Evolutionary conservation across 2,329 filamentous ascomycete species (phyloP).

Genomic region (Arthrobotrys conoides): DNA sequence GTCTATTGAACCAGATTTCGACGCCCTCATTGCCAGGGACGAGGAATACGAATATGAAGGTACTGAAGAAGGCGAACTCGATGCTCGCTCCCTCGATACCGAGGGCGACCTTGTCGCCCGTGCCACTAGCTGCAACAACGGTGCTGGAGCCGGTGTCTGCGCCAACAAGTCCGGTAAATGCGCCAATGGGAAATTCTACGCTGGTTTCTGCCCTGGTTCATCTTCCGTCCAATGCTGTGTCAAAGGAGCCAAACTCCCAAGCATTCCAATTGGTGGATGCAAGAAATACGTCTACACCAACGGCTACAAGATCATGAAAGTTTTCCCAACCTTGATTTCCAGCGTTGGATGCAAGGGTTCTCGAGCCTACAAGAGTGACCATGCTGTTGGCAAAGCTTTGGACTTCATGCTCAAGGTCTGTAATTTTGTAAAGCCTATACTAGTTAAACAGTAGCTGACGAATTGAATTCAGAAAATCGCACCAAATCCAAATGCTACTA

Average conservation of each 20-base stretch:
- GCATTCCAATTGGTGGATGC: slow-evolving; percentile 66
- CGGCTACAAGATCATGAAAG: slow-evolving; percentile 66
- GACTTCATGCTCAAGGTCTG: slow-evolving; percentile 65
- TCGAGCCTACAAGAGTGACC: slow-evolving; percentile 63
- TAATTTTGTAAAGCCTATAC: background rate
- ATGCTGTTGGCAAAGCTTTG: slow-evolving; percentile 64
- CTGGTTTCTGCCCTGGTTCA: slow-evolving; percentile 67
- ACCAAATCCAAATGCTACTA: slow-evolving; percentile 52
- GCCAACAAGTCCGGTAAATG: slow-evolving; percentile 44
- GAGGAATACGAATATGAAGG: slow-evolving; percentile 36
- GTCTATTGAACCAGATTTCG: slow-evolving; percentile 39
- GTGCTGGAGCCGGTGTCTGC: slow-evolving; percentile 46
- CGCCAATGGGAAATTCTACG: slow-evolving; percentile 44
- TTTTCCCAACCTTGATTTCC: slow-evolving; percentile 66
- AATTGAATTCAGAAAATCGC: slow-evolving; percentile 37
- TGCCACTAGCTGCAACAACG: slow-evolving; percentile 55
- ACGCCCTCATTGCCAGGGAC: slow-evolving; percentile 29
- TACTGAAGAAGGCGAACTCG: slow-evolving; percentile 47
- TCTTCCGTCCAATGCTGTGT: slow-evolving; percentile 68
- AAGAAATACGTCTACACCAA: slow-evolving; percentile 66
- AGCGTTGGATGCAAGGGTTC: slow-evolving; percentile 63
- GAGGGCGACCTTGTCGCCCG: slow-evolving; percentile 47
- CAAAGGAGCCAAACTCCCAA: slow-evolving; percentile 66
- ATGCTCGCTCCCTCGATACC: slow-evolving; percentile 36
- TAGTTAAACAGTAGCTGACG: background rate